Percentiles rank a stretch among this genome's conserved stretches.
Evolutionary conservation across 208 protist genomes (phyloP).

Genomic region (Leptomonas seymouri): DNA sequence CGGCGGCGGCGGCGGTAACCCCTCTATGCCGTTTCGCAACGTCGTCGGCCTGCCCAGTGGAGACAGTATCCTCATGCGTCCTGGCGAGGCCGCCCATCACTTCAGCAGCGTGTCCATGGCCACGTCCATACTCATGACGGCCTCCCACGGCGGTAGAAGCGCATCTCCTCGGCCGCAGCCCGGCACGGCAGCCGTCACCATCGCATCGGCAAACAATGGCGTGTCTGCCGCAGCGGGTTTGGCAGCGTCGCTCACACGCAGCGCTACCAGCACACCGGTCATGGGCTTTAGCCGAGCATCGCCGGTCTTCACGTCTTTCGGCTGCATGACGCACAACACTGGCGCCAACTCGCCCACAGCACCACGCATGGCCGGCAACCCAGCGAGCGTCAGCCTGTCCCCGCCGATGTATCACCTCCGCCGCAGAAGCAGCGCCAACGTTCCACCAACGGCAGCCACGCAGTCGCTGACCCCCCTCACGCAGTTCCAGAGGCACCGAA

Average conservation of each 20-base stretch:
- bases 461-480: constrained; percentile 10
- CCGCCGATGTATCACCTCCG: constrained; percentile 8
- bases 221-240: background rate
- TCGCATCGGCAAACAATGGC: background rate
- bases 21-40: background rate
- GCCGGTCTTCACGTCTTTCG: constrained; percentile 3
- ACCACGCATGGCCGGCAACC: constrained; percentile 5
- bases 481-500: constrained; percentile 5
- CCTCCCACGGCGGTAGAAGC: too few species aligned
- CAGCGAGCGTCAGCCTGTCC: constrained; percentile 3
- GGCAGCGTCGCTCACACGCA: background rate
- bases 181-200: background rate
- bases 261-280: background rate
- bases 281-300: background rate
- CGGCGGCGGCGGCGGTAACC: background rate
- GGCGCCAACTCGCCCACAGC: too few species aligned
- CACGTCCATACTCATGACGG: background rate
- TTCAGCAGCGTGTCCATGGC: background rate
- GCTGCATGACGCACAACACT: background rate
- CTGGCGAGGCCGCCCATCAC: background rate
- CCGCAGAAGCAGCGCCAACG: constrained; percentile 9
- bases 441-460: background rate
- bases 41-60: constrained; percentile 2
- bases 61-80: background rate
- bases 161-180: too few species aligned